Base-by-base conservation (phyloP, 202 grass and related monocot genomes). In the Hordeum pubiflorum region DNA sequence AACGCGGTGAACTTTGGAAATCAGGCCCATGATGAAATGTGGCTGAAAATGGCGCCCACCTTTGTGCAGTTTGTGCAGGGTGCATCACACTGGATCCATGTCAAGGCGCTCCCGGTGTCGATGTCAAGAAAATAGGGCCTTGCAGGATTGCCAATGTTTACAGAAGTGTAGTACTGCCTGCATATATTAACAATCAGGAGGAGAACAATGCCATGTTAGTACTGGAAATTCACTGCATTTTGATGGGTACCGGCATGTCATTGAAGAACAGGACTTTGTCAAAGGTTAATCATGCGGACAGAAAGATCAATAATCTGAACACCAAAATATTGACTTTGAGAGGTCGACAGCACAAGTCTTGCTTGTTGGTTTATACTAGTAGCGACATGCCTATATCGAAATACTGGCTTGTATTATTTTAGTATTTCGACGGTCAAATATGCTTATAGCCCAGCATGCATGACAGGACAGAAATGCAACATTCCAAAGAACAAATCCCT, bases 41-140 rank as follows among this genome's bases (percentile, higher is more conserved):
- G 0, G 7, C 3, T 27, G 32, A 63, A 72, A 62, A 40, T 79
- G 9, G 11, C 9, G 24, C 55, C 37, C 93, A 96, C 96, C 91
- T 99, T 87, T 80, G 89, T 89, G 70, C 96, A 99, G 77, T 84
- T 99, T 75, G 55, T 26, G 60, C 90, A 99, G 18, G 96, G 92
- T 4, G 83, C 87, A 9, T 95, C 96, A 31, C 92, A 99, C 34
- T 91, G 92, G 39, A 99, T 90, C 96, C 96, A 99, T 74, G 92
- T 90, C n/a, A 91, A 54, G 52, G 90, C 89, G 23, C 90, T 99
- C 64, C 89, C 90, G 4, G 90, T 96, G 74, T 99, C 96, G 24
- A 99, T 72, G 64, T 96, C 90, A 48, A 99, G 87, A 55, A 88
- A 99, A 75, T 93, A 96, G 80, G 89, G 83, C 59, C 81, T 91